Percentiles rank a stretch among this genome's conserved stretches.
phyloP scores from a whole-genome alignment of 2,329 filamentous ascomycete species.

The Pleurostoma richardsiae region DNA sequence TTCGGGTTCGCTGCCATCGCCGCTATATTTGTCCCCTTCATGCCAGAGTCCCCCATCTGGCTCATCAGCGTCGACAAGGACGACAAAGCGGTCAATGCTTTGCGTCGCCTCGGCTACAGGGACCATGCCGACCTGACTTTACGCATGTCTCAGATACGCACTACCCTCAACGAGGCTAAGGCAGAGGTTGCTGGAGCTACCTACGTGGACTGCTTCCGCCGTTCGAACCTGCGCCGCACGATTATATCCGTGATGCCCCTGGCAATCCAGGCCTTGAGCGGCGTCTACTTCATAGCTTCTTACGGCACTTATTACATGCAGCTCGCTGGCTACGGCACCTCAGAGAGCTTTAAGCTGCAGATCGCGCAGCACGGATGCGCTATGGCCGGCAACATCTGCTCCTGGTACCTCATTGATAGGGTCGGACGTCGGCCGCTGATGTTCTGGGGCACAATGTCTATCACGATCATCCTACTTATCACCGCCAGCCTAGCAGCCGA shows the following conservation, averaged over 20 bases:
- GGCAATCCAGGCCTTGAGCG: conserved; percentile 4
- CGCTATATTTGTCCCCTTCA: conserved; percentile 22
- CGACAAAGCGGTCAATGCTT: conserved; percentile 25
- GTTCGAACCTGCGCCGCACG: conserved; percentile 23
- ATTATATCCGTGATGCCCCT: conserved; percentile 6
- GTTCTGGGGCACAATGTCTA: conserved; percentile 10
- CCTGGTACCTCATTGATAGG: conserved; percentile 24
- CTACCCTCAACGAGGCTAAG: conserved; percentile 24
- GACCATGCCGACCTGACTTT: conserved; percentile 14
- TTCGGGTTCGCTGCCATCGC: conserved; percentile 25
- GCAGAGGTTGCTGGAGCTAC: conserved; percentile 28
- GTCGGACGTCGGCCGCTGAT: conserved; percentile 22
- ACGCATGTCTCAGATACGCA: neutral
- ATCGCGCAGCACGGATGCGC: neutral
- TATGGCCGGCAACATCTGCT: conserved; percentile 23
- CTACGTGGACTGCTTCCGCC: conserved; percentile 33
- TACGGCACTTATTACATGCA: conserved; percentile 6
- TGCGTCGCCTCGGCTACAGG: conserved; percentile 22
- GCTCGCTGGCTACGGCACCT: conserved; percentile 5
- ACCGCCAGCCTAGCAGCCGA: conserved; percentile 18
- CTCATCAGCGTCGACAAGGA: conserved; percentile 24
- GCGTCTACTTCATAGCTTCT: conserved; percentile 4
- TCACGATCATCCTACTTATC: conserved; percentile 18
- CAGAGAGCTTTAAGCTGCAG: conserved; percentile 1
- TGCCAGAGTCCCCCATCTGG: conserved; percentile 40